Evolutionary conservation across 2,329 filamentous ascomycete genomes (phyloP), one percentile per base, ranked within the genome.

Genomic region (Pyrenophora teres): DNA sequence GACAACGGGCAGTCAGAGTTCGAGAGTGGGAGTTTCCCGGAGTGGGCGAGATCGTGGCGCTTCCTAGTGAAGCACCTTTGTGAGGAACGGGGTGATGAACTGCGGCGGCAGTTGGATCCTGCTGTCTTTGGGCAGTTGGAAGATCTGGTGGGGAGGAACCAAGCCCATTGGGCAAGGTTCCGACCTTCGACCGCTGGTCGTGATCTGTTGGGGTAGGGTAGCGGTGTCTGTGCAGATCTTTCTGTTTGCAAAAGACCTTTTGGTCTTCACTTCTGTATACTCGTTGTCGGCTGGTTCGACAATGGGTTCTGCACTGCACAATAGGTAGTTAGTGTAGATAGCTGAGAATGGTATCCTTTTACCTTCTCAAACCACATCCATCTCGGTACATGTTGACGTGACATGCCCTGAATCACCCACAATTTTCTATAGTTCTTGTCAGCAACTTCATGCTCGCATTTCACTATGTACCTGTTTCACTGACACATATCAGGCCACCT

Each of bases 231-330:
- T 32, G 43, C 43, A 46, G 43, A 15, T n/a, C 15, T 31, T 39
- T 31, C 13, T 23, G 13, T 35, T 18, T 23, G 27, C 4, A 9
- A 12, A 30, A 30, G 27, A 30, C 10, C 10, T 12, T 30, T 30
- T 39, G 16, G 16, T 38, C 15, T 18, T 23, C 19, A 13, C 15
- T 39, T 39, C 18, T 46, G 35, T 38, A 38, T 46, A 33, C 43
- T 38, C 4, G 43, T 38, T 46, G 33, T 46, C 18, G 25, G 43
- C 43, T 46, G 35, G 15, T 46, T 23, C 25, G 23, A 25, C 35
- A 2, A 27, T 46, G 23, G 8, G 35, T 31, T 13, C 35, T 40
- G 44, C 25, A 39, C 36, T 40, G 19, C 44, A 46, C 13, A 6
- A n/a, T 38, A 9, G 30, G 43, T 38, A 38, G 6, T 7, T 25